Evolutionary conservation across 164 flowering plant species (phyloP).

Genomic region (Magnolia changhungtana): DNA sequence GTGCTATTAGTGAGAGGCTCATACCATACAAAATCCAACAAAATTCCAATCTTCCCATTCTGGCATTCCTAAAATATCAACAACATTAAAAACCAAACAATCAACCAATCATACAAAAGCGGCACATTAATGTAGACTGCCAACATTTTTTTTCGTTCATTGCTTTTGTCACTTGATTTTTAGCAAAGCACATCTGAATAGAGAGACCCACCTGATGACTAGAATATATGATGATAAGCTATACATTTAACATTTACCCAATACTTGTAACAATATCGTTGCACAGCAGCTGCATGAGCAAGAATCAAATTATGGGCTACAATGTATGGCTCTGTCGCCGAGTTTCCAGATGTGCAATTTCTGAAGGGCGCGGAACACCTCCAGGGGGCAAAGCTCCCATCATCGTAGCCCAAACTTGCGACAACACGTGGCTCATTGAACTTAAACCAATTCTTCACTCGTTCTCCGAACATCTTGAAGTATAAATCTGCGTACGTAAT

Average conservation of each 20-base stretch:
- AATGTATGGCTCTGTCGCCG: slow-evolving; percentile 24
- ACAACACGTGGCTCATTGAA: slow-evolving; percentile 23
- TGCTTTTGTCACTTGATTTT: too few relatives aligned
- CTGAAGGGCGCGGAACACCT: slow-evolving; percentile 16
- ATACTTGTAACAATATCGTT: slow-evolving; percentile 16
- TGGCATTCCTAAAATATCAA: slow-evolving; percentile 4
- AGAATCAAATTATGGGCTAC: slow-evolving; percentile 19
- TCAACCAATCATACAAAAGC: neutral
- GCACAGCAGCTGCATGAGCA: slow-evolving; percentile 23
- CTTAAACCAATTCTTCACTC: slow-evolving; percentile 24
- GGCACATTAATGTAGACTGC: neutral
- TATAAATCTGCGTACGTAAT: slow-evolving; percentile 31
- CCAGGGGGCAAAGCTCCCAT: slow-evolving; percentile 15
- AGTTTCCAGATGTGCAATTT: slow-evolving; percentile 18
- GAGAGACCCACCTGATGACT: too few relatives aligned
- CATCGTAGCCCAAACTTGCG: slow-evolving; percentile 18
- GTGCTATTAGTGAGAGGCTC: slow-evolving; percentile 19
- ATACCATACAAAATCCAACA: slow-evolving; percentile 25
- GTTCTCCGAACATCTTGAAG: slow-evolving; percentile 17
- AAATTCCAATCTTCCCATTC: slow-evolving; percentile 18
- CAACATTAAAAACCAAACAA: neutral
- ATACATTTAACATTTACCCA: slow-evolving; percentile 10
- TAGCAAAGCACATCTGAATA: too few relatives aligned
- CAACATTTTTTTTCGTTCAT: too few relatives aligned
- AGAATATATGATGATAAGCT: too few relatives aligned